phyloP scores from a whole-genome alignment of 2,329 filamentous ascomycete genomes.

The Paracoccidioides lutzii region DNA sequence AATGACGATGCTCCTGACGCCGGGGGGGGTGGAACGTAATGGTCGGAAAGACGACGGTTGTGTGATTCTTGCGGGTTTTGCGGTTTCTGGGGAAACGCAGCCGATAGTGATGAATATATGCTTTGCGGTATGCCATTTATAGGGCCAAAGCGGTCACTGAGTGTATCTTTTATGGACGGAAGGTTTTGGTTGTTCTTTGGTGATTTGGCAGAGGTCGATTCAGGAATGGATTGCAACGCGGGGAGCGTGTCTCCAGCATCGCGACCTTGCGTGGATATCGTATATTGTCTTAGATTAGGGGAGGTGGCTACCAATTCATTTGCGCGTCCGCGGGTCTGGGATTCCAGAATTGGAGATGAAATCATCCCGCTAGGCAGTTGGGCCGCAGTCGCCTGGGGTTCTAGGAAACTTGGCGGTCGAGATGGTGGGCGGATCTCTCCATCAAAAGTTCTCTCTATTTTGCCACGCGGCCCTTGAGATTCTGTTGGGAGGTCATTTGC shows the following conservation, averaged over 20 bases:
- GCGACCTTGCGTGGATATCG: constrained; percentile 21
- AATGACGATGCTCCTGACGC: constrained; percentile 20
- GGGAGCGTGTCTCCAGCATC: constrained; percentile 25
- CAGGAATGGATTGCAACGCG: constrained; percentile 27
- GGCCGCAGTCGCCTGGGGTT: not conserved
- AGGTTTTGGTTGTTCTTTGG: constrained; percentile 22
- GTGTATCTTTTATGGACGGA: constrained; percentile 29
- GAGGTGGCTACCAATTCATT: constrained; percentile 18
- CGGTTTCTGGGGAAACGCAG: constrained; percentile 18
- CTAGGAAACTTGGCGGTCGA: not conserved
- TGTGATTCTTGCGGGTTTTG: not conserved
- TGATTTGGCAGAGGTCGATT: constrained; percentile 20
- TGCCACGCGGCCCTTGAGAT: not conserved
- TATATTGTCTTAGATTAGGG: constrained; percentile 20
- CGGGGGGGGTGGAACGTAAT: constrained; percentile 15
- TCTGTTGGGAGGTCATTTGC: not conserved
- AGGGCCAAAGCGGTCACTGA: constrained; percentile 18
- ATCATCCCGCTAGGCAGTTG: not conserved
- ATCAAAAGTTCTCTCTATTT: not conserved
- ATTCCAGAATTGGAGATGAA: constrained; percentile 1
- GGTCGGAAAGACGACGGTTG: constrained; percentile 17
- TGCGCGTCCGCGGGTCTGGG: not conserved
- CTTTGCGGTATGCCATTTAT: constrained; percentile 16
- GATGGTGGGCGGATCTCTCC: not conserved
- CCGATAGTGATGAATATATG: constrained; percentile 14